A percentile compares a stretch with the other conserved stretches of the same genome.
These are phyloP conservation scores for Pseudognaphalium luteoalbum DNA, from an alignment of 129 eudicot species.

Conservation along the genomic window DNA sequence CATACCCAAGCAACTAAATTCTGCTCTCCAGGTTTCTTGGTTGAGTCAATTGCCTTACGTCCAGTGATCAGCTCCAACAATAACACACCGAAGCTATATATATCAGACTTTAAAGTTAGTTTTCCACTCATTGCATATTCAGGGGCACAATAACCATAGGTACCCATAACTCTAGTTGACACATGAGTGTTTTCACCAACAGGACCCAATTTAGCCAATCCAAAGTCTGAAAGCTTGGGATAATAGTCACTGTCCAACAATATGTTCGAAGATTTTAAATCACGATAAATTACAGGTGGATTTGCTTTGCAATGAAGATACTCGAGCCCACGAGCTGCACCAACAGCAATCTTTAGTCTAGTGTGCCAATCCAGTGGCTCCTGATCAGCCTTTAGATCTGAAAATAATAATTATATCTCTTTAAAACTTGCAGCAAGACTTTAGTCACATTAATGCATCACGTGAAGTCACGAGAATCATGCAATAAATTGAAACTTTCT, in stretches of 20 bases:
- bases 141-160: conserved; percentile 93
- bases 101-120: conserved; percentile 75
- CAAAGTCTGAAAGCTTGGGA: conserved; percentile 85
- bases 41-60: conserved; percentile 65
- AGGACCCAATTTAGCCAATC: conserved; percentile 90
- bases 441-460: conserved; percentile 10
- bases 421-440: not conserved
- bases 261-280: conserved; percentile 86
- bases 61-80: conserved; percentile 81
- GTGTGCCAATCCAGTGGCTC: conserved; percentile 74
- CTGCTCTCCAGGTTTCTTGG: conserved; percentile 60
- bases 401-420: not conserved
- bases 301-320: conserved; percentile 83
- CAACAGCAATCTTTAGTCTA: conserved; percentile 76
- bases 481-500: conserved; percentile 10
- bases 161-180: conserved; percentile 91
- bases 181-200: conserved; percentile 92
- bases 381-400: conserved; percentile 53
- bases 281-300: conserved; percentile 93
- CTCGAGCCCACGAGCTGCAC: conserved; percentile 86
- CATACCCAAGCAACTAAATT: conserved; percentile 81
- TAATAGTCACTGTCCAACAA: conserved; percentile 72
- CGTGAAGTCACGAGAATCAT: conserved; percentile 30
- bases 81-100: conserved; percentile 87
- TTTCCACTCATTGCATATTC: conserved; percentile 90